These are phyloP conservation scores for maize (Zea mays) DNA, from an alignment of 176 grass and related monocot genomes.

Conservation along the genomic window DNA sequence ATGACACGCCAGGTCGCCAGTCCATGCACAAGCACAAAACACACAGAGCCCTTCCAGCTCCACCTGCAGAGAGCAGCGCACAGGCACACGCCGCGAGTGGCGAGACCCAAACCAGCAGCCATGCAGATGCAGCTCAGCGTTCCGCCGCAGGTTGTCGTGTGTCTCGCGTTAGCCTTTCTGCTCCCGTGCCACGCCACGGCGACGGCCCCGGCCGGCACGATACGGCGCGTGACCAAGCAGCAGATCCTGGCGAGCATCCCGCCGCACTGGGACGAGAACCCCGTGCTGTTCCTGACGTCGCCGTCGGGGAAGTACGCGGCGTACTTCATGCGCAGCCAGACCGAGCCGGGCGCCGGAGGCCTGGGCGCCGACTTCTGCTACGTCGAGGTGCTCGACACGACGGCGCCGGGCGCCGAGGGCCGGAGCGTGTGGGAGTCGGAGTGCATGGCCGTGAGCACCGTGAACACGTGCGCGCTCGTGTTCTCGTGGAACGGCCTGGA, in stretches of 20 bases:
- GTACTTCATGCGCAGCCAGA: constrained; percentile 60
- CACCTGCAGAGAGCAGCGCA: constrained; percentile 10
- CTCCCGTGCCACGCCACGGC: constrained; percentile 19
- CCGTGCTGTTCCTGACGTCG: constrained; percentile 61
- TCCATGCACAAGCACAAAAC: constrained; percentile 40
- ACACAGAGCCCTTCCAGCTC: not conserved
- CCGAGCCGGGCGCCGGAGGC: constrained; percentile 57
- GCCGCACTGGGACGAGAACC: constrained; percentile 53
- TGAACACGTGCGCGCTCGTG: constrained; percentile 71
- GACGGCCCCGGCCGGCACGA: constrained; percentile 41
- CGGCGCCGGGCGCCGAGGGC: constrained; percentile 30
- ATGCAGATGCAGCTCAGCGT: constrained; percentile 42
- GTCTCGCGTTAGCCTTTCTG: constrained; percentile 21
- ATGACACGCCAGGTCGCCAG: constrained; percentile 4
- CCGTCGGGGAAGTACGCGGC: constrained; percentile 74
- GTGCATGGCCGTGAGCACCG: constrained; percentile 68
- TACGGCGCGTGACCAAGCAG: constrained; percentile 72
- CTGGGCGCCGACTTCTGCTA: constrained; percentile 91
- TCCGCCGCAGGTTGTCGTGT: constrained; percentile 6
- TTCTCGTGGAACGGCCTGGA: constrained; percentile 78
- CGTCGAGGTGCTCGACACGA: constrained; percentile 68
- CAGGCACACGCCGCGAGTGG: not conserved
- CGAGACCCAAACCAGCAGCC: constrained; percentile 1
- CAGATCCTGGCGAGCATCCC: constrained; percentile 81
- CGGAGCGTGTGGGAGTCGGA: constrained; percentile 93